A percentile compares a stretch with the other conserved stretches of the same genome.
Evolutionary conservation across 768 basidiomycete species (phyloP).

Genomic region (Candolleomyces efflorescens): DNA sequence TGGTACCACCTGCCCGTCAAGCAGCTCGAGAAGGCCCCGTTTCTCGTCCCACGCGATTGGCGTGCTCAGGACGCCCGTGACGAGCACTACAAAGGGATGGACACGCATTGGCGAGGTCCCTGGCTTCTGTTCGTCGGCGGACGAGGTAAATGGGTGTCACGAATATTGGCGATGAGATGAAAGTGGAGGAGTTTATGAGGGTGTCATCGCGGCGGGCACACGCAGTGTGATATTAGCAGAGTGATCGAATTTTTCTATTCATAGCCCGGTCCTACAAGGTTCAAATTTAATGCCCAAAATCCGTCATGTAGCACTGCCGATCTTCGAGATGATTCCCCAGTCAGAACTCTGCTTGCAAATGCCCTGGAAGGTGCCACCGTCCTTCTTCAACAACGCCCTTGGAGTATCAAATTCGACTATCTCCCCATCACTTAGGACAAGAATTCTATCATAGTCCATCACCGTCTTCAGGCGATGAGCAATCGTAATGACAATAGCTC

Average conservation of each 20-base stretch:
- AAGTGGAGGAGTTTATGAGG: not conserved
- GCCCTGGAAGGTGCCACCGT: slow-evolving; percentile 58
- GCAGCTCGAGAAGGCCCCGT: slow-evolving; percentile 6
- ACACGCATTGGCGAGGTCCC: not conserved
- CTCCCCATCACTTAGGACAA: slow-evolving; percentile 69
- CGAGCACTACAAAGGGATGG: not conserved
- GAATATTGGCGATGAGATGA: too few relatives aligned
- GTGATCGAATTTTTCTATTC: not conserved
- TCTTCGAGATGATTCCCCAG: slow-evolving; percentile 24
- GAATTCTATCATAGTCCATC: slow-evolving; percentile 69
- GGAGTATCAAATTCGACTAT: slow-evolving; percentile 79
- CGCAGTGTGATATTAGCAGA: not conserved
- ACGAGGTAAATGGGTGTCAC: not conserved
- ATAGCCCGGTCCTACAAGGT: not conserved
- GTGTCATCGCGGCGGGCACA: not conserved
- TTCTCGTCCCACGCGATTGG: not conserved
- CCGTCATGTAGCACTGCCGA: not conserved
- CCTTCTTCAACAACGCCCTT: slow-evolving; percentile 42
- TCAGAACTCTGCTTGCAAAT: slow-evolving; percentile 65
- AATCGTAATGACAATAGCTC: slow-evolving; percentile 77
- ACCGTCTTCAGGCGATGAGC: slow-evolving; percentile 78
- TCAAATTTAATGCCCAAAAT: not conserved
- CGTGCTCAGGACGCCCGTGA: slow-evolving; percentile 1
- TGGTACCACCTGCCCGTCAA: not conserved
- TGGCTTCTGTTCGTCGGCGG: not conserved